These are phyloP conservation scores for Candida tunisiensis DNA, from an alignment of 1,139 yeast genomes.

Conservation along the genomic window DNA sequence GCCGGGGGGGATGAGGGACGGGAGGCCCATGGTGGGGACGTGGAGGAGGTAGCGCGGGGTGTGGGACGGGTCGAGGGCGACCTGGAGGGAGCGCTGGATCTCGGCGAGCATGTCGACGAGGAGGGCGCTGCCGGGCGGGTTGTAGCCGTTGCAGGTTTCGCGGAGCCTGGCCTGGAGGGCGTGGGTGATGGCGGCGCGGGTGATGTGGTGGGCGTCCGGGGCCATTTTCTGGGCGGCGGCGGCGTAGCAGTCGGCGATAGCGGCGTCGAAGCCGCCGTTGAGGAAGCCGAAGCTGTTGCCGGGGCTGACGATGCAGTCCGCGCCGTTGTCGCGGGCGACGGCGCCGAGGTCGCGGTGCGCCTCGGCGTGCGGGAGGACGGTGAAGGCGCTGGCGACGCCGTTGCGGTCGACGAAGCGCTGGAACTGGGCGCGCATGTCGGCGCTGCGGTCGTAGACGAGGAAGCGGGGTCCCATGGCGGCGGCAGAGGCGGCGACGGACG, in stretches of 20 bases:
- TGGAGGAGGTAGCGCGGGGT: conserved; percentile 21
- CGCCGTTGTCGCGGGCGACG: not conserved
- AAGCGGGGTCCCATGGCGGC: too few relatives aligned
- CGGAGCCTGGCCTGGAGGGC: conserved; percentile 10
- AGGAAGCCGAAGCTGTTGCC: conserved; percentile 35
- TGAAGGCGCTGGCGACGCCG: too few relatives aligned
- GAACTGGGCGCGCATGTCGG: too few relatives aligned
- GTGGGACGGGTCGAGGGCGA: conserved; percentile 1
- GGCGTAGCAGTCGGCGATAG: conserved; percentile 22
- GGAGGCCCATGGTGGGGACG: conserved; percentile 33
- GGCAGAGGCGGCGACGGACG: too few relatives aligned
- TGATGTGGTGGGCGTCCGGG: conserved; percentile 5
- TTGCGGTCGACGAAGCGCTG: too few relatives aligned
- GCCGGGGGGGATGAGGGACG: conserved; percentile 9
- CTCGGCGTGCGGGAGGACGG: too few relatives aligned
- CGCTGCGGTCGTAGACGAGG: too few relatives aligned
- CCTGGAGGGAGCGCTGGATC: too few relatives aligned
- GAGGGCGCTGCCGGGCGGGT: conserved; percentile 17
- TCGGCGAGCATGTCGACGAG: conserved; percentile 15
- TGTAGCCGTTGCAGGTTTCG: conserved; percentile 15
- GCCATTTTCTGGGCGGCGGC: conserved; percentile 8
- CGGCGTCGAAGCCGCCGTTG: conserved; percentile 36
- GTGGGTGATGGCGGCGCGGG: conserved; percentile 5
- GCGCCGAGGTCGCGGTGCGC: not conserved
- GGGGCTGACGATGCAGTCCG: conserved; percentile 28